phyloP scores from a whole-genome alignment of 306 rosid genomes.

The Cicer pinnatifidum region DNA sequence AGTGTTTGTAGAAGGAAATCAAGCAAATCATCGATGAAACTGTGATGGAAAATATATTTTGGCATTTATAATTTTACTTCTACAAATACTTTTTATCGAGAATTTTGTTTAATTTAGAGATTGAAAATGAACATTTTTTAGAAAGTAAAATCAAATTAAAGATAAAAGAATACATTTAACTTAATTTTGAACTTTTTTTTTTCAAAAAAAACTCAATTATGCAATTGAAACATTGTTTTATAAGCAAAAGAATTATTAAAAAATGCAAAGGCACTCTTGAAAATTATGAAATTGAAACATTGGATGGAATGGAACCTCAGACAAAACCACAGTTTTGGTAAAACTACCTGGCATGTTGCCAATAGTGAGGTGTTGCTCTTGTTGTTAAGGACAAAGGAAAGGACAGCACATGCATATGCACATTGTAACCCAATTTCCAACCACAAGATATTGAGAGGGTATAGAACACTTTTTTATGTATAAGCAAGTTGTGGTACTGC shows the following conservation, averaged over 20 bases:
- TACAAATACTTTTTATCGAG: too few species aligned
- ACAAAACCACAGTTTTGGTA: constrained; percentile 51
- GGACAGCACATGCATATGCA: constrained; percentile 50
- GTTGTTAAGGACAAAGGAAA: constrained; percentile 47
- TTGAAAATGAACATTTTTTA: not conserved
- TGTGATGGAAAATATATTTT: too few species aligned
- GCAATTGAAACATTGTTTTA: too few species aligned
- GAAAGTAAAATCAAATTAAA: not conserved
- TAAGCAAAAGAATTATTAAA: too few species aligned
- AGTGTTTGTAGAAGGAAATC: not conserved
- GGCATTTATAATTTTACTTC: too few species aligned
- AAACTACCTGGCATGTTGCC: constrained; percentile 46
- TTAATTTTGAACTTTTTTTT: not conserved
- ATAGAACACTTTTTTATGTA: constrained; percentile 31
- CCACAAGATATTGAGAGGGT: constrained; percentile 39
- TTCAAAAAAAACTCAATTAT: not conserved
- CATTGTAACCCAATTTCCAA: constrained; percentile 48
- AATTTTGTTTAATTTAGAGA: too few species aligned
- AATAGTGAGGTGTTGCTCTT: constrained; percentile 35
- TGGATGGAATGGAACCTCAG: not conserved
- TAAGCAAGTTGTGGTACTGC: constrained; percentile 22
- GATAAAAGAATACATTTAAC: not conserved
- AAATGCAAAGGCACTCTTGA: too few species aligned
- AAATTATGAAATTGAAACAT: too few species aligned
- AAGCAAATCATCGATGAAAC: too few species aligned